Percentiles rank a stretch among this genome's conserved stretches.
phyloP scores from a whole-genome alignment of 2,329 filamentous ascomycete genomes.

The Tolypocladium inflatum region DNA sequence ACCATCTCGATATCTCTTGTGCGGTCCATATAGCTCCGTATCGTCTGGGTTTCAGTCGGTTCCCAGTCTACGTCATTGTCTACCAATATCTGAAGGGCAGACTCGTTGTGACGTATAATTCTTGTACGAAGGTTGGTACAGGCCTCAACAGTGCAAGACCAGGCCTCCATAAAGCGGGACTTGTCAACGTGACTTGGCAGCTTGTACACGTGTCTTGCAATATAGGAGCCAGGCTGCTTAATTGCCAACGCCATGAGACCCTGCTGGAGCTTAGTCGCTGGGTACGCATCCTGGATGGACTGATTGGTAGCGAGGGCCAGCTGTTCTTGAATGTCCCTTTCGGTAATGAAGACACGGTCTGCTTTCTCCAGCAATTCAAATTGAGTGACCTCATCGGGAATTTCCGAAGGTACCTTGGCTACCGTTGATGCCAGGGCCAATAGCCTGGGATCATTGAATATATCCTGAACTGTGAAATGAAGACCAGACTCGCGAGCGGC shows the following conservation, averaged over 20 bases:
- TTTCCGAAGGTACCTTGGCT: background rate
- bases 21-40: background rate
- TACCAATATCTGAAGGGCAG: background rate
- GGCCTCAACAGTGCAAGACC: background rate
- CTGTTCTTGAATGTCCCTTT: too few relatives aligned
- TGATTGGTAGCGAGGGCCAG: too few relatives aligned
- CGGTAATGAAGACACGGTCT: too few relatives aligned
- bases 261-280: constrained; percentile 30
- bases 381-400: too few relatives aligned
- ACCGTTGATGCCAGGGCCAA: background rate
- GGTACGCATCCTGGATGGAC: constrained; percentile 21
- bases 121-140: background rate
- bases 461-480: background rate
- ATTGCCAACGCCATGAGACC: constrained; percentile 21
- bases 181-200: background rate
- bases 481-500: background rate
- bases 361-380: too few relatives aligned
- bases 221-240: background rate
- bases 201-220: background rate
- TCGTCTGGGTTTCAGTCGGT: background rate
- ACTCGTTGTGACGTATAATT: background rate
- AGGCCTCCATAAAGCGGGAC: background rate
- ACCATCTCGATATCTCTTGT: background rate
- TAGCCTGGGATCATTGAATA: background rate
- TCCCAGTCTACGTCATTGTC: background rate